phyloP scores from a whole-genome alignment of 202 grass and related monocot genomes.

The Elaeis oleifera region DNA sequence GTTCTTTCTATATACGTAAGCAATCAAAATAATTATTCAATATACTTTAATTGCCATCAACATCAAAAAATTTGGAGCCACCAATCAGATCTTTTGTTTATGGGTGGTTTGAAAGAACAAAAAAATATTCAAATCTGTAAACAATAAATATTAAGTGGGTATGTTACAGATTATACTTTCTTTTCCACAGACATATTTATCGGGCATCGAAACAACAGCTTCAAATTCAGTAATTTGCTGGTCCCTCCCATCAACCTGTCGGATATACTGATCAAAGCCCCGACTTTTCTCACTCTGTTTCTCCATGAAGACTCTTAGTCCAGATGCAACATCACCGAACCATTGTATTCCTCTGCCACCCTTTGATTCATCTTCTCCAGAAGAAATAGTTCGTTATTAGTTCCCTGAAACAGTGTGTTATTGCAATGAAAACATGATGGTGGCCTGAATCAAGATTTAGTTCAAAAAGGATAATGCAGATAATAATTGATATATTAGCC shows the following conservation, averaged over 20 bases:
- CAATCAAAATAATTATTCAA: no score
- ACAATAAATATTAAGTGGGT: constrained; percentile 7
- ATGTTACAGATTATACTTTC: constrained; percentile 53
- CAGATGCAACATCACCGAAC: constrained; percentile 61
- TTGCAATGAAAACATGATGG: constrained; percentile 8
- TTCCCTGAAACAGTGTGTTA: constrained; percentile 41
- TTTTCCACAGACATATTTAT: constrained; percentile 79
- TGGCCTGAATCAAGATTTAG: no score
- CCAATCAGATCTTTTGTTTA: no score
- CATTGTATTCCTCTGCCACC: constrained; percentile 58
- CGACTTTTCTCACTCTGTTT: constrained; percentile 64
- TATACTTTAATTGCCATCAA: no score
- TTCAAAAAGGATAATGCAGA: no score
- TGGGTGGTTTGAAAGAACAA: no score
- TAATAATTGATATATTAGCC: no score
- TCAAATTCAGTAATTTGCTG: constrained; percentile 79
- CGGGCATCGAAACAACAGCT: constrained; percentile 80
- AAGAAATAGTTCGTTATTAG: constrained; percentile 62
- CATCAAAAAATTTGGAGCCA: no score
- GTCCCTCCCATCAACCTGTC: constrained; percentile 67
- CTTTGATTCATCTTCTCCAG: constrained; percentile 78
- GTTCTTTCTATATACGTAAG: no score
- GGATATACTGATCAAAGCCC: constrained; percentile 54
- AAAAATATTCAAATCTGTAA: no score
- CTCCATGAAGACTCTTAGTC: constrained; percentile 77